Evolutionary conservation across 768 basidiomycete genomes (phyloP).

Genomic region (Amanita jacksonii): DNA sequence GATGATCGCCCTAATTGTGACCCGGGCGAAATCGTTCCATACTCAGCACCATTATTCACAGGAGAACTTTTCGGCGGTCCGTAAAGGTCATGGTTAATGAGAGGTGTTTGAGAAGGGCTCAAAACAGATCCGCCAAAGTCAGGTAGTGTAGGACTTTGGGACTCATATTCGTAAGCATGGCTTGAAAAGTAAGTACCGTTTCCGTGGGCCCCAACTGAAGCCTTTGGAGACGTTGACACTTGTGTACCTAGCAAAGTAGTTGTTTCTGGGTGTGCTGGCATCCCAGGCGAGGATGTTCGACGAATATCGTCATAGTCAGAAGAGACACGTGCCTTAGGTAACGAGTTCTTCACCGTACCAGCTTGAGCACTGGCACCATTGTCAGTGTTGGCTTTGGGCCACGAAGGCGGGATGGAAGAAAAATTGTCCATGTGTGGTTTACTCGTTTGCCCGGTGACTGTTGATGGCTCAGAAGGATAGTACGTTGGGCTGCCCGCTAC

Average conservation of each 20-base stretch:
- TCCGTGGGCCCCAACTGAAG: not conserved
- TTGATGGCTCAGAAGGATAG: not conserved
- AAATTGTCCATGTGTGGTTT: not conserved
- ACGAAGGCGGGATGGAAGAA: not conserved
- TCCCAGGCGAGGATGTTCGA: slow-evolving; percentile 6
- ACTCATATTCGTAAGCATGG: not conserved
- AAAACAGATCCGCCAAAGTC: not conserved
- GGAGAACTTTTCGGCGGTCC: slow-evolving; percentile 4
- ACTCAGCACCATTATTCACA: slow-evolving; percentile 15
- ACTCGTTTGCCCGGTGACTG: not conserved
- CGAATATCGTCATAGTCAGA: not conserved
- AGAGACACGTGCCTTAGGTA: not conserved
- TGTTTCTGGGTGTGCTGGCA: not conserved
- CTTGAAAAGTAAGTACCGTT: not conserved
- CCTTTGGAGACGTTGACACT: not conserved
- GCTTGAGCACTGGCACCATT: not conserved
- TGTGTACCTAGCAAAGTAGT: not conserved
- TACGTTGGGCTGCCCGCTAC: not conserved
- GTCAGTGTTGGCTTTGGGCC: not conserved
- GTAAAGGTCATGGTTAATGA: not conserved
- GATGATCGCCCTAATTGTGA: slow-evolving; percentile 15
- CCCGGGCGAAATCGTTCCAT: slow-evolving; percentile 24
- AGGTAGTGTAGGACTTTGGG: not conserved
- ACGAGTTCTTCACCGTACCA: not conserved
- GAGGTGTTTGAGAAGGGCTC: not conserved